Evolutionary conservation across 352 stramenopile species (phyloP).

Genomic region (Globisporangium emineosum): DNA sequence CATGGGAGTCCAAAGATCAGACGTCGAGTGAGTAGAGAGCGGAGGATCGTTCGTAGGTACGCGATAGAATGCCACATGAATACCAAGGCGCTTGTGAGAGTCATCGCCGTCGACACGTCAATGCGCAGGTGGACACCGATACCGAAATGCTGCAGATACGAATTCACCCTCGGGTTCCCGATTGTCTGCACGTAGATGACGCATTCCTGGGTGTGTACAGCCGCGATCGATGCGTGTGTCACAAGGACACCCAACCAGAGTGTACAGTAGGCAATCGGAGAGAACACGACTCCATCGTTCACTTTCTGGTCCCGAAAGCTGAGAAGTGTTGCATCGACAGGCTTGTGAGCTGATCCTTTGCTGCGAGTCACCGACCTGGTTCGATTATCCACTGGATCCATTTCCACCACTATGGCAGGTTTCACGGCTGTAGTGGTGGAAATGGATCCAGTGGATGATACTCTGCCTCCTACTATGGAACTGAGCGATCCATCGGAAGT

Average conservation of each 20-base stretch:
- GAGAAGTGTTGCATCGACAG: not conserved
- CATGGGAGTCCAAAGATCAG: not conserved
- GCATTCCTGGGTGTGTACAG: not conserved
- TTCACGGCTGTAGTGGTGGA: not conserved
- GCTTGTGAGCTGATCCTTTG: not conserved
- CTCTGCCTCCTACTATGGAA: not conserved
- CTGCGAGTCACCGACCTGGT: not conserved
- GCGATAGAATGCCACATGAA: not conserved
- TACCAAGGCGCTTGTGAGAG: not conserved
- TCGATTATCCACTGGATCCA: not conserved
- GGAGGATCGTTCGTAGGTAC: not conserved
- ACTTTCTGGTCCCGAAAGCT: constrained; percentile 8
- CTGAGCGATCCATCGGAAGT: not conserved
- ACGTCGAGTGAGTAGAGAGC: not conserved
- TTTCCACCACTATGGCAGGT: not conserved
- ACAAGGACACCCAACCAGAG: constrained; percentile 2
- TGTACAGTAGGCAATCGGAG: not conserved
- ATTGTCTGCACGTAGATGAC: constrained; percentile 8
- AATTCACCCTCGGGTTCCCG: constrained; percentile 4
- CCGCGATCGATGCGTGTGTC: not conserved
- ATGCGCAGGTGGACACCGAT: constrained; percentile 1
- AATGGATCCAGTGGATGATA: too few relatives aligned
- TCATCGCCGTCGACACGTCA: constrained; percentile 9
- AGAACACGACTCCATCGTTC: not conserved
- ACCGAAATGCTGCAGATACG: constrained; percentile 12